Percentiles rank a stretch among this genome's conserved stretches.
These are phyloP conservation scores for Naematelia encephala DNA, from an alignment of 768 basidiomycete genomes.

Conservation along the genomic window DNA sequence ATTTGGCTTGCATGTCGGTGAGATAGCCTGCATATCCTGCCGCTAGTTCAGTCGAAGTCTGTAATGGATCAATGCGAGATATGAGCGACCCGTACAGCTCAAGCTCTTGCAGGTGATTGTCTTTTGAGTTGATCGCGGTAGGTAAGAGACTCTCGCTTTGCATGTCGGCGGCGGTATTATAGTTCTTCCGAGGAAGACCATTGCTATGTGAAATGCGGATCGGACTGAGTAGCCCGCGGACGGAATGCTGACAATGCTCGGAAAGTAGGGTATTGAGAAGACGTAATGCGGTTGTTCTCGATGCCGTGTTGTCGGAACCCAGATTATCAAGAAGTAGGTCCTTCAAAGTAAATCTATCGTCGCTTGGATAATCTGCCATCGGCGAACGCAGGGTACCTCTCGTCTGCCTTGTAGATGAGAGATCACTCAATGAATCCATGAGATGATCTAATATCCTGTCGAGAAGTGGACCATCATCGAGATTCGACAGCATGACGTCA, in stretches of 20 bases:
- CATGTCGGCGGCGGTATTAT: background rate
- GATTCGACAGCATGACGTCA: constrained; percentile 57
- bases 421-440: constrained; percentile 10
- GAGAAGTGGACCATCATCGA: constrained; percentile 38
- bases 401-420: constrained; percentile 50
- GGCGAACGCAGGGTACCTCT: constrained; percentile 70
- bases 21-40: constrained; percentile 51
- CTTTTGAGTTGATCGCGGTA: constrained; percentile 35
- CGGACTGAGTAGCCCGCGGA: constrained; percentile 68
- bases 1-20: constrained; percentile 66
- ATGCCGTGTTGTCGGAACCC: constrained; percentile 62
- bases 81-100: constrained; percentile 46
- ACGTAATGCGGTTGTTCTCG: constrained; percentile 73
- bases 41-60: constrained; percentile 34
- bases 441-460: constrained; percentile 22
- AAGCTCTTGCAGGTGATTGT: constrained; percentile 32
- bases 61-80: constrained; percentile 32
- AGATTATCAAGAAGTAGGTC: constrained; percentile 81
- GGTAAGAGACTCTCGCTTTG: constrained; percentile 54
- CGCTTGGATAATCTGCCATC: constrained; percentile 65
- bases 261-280: constrained; percentile 72
- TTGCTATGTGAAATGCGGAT: constrained; percentile 68
- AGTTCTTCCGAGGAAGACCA: constrained; percentile 55
- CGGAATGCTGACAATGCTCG: constrained; percentile 62
- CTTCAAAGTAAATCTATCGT: constrained; percentile 84